phyloP scores from a whole-genome alignment of 352 stramenopile species.

The Pythium guiyangense region DNA sequence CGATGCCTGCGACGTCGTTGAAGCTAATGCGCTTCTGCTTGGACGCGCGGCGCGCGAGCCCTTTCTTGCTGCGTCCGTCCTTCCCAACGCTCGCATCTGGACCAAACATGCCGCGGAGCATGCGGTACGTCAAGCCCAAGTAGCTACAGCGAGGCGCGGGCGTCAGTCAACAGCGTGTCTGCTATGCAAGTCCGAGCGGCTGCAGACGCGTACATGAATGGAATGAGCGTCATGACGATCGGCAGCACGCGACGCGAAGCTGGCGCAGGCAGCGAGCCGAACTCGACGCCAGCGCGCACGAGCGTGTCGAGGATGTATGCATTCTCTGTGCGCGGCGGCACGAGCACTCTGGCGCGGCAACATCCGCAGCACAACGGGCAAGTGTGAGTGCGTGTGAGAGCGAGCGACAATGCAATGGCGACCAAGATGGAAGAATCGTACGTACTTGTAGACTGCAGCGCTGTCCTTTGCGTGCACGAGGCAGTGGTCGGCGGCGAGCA shows the following conservation, averaged over 20 bases:
- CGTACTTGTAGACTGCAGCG: constrained; percentile 51
- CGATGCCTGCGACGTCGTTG: constrained; percentile 92
- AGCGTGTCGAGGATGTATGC: constrained; percentile 67
- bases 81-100: constrained; percentile 51
- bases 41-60: constrained; percentile 23
- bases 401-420: too few relatives aligned
- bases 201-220: constrained; percentile 72
- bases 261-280: constrained; percentile 53
- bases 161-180: too few relatives aligned
- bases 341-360: constrained; percentile 40
- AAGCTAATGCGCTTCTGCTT: constrained; percentile 68
- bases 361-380: constrained; percentile 1
- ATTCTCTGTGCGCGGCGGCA: constrained; percentile 69
- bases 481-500: constrained; percentile 52
- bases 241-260: constrained; percentile 40
- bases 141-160: constrained; percentile 46
- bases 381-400: background rate
- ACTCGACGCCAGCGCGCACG: constrained; percentile 57
- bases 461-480: constrained; percentile 47
- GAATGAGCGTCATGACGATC: constrained; percentile 59
- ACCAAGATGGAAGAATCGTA: background rate
- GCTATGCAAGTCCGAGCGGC: too few relatives aligned
- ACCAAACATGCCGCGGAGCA: constrained; percentile 67
- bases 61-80: constrained; percentile 53
- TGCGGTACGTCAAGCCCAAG: constrained; percentile 79